These are phyloP conservation scores for Dendryphion nanum DNA, from an alignment of 2,329 filamentous ascomycete species.

Conservation along the genomic window DNA sequence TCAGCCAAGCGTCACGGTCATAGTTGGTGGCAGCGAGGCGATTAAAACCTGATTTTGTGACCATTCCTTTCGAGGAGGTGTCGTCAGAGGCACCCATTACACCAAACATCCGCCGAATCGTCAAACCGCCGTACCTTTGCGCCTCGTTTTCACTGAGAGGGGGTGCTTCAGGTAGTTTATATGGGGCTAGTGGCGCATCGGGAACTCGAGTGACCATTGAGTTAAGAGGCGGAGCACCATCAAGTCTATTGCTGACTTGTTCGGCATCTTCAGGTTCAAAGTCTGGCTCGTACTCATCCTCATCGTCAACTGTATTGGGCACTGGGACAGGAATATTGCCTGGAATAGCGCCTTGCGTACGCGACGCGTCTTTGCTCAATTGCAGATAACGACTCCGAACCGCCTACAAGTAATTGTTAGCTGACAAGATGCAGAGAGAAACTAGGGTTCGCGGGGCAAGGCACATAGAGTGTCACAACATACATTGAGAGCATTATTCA, in stretches of 20 bases:
- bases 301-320: constrained; percentile 61
- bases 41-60: constrained; percentile 67
- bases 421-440: neutral
- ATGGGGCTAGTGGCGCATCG: constrained; percentile 59
- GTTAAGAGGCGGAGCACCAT: constrained; percentile 63
- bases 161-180: constrained; percentile 75
- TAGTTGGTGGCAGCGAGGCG: constrained; percentile 80
- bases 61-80: constrained; percentile 43
- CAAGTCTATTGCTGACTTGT: constrained; percentile 74
- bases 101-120: constrained; percentile 73
- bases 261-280: constrained; percentile 76
- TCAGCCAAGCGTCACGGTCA: constrained; percentile 87
- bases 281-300: constrained; percentile 91
- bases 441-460: neutral
- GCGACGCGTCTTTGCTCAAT: constrained; percentile 31
- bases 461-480: too few species aligned
- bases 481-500: constrained; percentile 74
- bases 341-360: constrained; percentile 25
- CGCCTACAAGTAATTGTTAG: constrained; percentile 21
- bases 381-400: constrained; percentile 44
- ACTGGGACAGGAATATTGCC: constrained; percentile 20
- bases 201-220: constrained; percentile 42
- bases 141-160: constrained; percentile 70
- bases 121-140: constrained; percentile 70
- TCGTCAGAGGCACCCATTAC: constrained; percentile 75